These are phyloP conservation scores for Salix purpurea DNA, from an alignment of 345 rosid genomes.

Conservation along the genomic window DNA sequence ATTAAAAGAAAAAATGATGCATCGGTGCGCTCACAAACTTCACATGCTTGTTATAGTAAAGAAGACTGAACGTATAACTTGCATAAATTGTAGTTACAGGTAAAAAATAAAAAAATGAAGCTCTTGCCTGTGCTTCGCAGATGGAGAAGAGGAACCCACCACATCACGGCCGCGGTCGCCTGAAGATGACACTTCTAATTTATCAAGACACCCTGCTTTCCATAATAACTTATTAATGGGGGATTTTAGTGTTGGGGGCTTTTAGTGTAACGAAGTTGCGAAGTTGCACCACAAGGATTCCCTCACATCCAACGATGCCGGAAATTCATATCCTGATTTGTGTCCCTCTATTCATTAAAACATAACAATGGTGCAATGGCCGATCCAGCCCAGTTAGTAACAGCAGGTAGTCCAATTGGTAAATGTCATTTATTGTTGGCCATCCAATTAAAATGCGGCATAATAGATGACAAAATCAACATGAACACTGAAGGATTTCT, in stretches of 20 bases:
- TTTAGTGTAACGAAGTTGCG: background rate
- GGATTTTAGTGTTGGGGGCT: background rate
- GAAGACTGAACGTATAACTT: no score
- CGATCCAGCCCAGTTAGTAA: slow-evolving; percentile 4
- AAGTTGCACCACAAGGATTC: background rate
- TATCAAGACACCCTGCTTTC: background rate
- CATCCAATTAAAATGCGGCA: background rate
- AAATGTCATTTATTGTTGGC: background rate
- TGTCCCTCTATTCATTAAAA: no score
- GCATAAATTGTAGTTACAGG: no score
- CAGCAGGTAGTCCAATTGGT: background rate
- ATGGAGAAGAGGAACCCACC: background rate
- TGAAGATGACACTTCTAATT: background rate
- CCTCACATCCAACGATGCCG: background rate
- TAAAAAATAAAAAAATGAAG: background rate
- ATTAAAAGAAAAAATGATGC: background rate
- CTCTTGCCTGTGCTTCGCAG: background rate
- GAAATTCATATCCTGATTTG: background rate
- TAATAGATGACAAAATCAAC: background rate
- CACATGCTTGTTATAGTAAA: no score
- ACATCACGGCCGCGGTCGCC: background rate
- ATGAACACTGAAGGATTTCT: background rate
- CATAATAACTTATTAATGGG: background rate
- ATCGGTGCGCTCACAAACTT: no score
- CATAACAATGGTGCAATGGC: background rate